These are phyloP conservation scores for Penicillium crystallinum DNA, from an alignment of 495 filamentous ascomycete species.

Conservation along the genomic window DNA sequence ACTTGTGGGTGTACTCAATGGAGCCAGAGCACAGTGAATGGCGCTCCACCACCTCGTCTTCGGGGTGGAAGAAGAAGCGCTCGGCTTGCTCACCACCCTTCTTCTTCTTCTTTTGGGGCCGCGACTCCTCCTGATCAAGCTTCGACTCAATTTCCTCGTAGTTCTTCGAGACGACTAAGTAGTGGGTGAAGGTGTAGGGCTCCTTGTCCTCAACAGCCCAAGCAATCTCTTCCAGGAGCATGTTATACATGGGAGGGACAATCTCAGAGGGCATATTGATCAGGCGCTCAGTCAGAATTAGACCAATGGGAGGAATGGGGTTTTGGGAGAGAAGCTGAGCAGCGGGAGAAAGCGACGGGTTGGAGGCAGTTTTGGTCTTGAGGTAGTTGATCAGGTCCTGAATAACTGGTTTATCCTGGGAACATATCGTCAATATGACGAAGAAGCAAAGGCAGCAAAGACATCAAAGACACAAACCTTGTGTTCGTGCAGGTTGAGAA, in stretches of 20 bases:
- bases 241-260: constrained; percentile 91
- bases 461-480: constrained; percentile 30
- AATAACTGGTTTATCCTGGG: constrained; percentile 63
- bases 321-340: constrained; percentile 49
- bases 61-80: constrained; percentile 90
- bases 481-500: constrained; percentile 80
- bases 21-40: constrained; percentile 60
- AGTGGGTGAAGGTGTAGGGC: constrained; percentile 90
- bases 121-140: constrained; percentile 63
- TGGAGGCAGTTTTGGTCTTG: constrained; percentile 49
- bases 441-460: not conserved
- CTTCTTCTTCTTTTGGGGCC: constrained; percentile 74
- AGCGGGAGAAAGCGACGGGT: constrained; percentile 49
- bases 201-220: constrained; percentile 88
- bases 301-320: constrained; percentile 58
- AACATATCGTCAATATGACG: constrained; percentile 4
- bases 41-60: constrained; percentile 84
- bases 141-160: constrained; percentile 83
- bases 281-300: constrained; percentile 84
- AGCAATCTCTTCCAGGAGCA: constrained; percentile 88
- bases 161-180: constrained; percentile 82
- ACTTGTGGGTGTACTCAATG: constrained; percentile 72
- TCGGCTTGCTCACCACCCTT: constrained; percentile 45
- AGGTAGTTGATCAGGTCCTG: constrained; percentile 69
- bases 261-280: constrained; percentile 94